Conservation (phyloP, 345 rosid species). For the Gynandropsis gynandra region DNA sequence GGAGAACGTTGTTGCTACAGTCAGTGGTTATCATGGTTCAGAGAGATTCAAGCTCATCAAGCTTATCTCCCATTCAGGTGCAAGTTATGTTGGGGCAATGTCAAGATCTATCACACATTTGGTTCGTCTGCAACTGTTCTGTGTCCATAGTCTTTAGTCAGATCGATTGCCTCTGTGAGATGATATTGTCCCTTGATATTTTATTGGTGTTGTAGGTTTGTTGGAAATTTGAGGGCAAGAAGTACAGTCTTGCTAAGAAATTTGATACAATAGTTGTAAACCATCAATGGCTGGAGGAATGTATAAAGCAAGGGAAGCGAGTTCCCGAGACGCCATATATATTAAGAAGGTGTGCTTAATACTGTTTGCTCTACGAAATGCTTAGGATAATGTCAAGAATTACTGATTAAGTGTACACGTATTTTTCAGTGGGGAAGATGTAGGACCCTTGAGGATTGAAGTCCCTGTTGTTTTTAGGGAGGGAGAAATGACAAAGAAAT, state of each 20-base stretch:
- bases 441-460: conserved; percentile 49
- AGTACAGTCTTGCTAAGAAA: conserved; percentile 56
- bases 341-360: conserved; percentile 44
- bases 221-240: conserved; percentile 71
- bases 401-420: not conserved
- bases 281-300: conserved; percentile 85
- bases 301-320: conserved; percentile 51
- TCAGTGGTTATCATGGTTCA: conserved; percentile 77
- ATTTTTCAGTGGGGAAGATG: conserved; percentile 62
- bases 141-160: not conserved
- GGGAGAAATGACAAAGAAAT: conserved; percentile 24
- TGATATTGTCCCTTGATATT: conserved; percentile 2
- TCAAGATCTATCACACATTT: conserved; percentile 67
- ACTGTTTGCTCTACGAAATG: not conserved
- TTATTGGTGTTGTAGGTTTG: conserved; percentile 48
- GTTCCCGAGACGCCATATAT: conserved; percentile 55
- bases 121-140: conserved; percentile 33
- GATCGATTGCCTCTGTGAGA: not conserved
- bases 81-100: conserved; percentile 72
- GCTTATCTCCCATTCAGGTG: conserved; percentile 61
- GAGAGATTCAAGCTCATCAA: conserved; percentile 80
- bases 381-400: not conserved
- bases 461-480: conserved; percentile 28
- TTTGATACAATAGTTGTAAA: conserved; percentile 49
- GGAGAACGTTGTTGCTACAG: conserved; percentile 86